Evolutionary conservation across 2,329 filamentous ascomycete genomes (phyloP).

Genomic region (Hymenoscyphus linearis): DNA sequence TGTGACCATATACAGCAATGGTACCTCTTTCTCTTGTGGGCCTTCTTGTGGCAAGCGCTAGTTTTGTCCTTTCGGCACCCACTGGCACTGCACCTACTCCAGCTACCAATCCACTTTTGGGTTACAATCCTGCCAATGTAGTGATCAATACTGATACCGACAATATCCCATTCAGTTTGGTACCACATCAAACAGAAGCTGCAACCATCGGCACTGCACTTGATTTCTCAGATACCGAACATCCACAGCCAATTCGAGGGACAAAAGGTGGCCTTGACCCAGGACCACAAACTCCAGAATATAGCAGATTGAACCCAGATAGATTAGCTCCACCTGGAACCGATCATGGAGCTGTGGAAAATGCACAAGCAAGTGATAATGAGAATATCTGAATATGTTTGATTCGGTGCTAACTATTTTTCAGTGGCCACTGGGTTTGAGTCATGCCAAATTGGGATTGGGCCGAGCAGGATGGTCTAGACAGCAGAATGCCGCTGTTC

Average conservation of each 20-base stretch:
- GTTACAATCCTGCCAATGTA: conserved; percentile 36
- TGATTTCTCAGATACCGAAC: conserved; percentile 46
- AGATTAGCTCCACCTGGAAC: conserved; percentile 67
- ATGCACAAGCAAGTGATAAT: conserved; percentile 47
- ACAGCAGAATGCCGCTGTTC: conserved; percentile 63
- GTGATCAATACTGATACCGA: conserved; percentile 34
- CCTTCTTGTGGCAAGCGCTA: neutral
- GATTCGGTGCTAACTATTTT: neutral
- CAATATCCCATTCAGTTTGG: conserved; percentile 37
- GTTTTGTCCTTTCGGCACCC: conserved; percentile 14
- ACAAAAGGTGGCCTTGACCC: conserved; percentile 44
- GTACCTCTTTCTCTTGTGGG: neutral
- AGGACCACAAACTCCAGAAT: conserved; percentile 61
- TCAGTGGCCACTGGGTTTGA: conserved; percentile 47
- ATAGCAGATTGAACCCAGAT: conserved; percentile 66
- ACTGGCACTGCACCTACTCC: conserved; percentile 16
- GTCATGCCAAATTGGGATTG: conserved; percentile 43
- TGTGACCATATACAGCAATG: neutral
- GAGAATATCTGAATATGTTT: neutral
- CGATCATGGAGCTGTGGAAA: conserved; percentile 63
- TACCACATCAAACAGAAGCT: conserved; percentile 46
- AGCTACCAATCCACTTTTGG: conserved; percentile 31
- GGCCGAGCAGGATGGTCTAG: conserved; percentile 70
- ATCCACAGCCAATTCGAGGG: conserved; percentile 53
- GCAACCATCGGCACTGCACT: conserved; percentile 46